Base-by-base conservation (phyloP, 225 moss, liverwort and hornwort species). In the Ulota crispa region DNA sequence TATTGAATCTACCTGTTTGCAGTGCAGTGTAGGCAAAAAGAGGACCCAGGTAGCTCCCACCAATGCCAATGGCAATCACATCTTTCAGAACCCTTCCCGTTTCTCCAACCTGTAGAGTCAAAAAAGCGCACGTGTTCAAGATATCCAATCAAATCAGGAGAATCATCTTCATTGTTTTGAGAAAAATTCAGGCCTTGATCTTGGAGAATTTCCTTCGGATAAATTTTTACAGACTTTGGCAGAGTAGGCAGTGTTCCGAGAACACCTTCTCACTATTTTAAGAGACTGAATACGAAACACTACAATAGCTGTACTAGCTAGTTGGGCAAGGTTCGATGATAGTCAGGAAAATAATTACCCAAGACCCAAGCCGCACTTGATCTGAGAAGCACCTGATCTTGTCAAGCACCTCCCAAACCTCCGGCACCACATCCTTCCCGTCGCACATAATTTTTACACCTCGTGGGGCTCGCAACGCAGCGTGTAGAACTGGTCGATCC, bases 321-420 rank as follows among this genome's bases (percentile, higher is more conserved):
- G 45, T 27, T 68, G 26, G 60, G 61, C 54, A 72, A 75, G 69
- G 30, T 64, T 73, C 7, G 37, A 74, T 56, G 9, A 8, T 34
- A 67, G 69, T 73, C 45, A 80, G 77, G 53, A 55, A 67, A 66
- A 73, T 54, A 82, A 85, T 85, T 85, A 99, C 99, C 99, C 96
- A 96, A 75, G 84, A 77, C 70, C 99, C 99, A 50, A 60, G 78
- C 55, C 99, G 91, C 89, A 99, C 93, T 89, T 90, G 77, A 37
- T 99, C 90, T 64, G 99, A 94, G 85, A 99, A 99, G 57, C 8
- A 63, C 70, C 85, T 88, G 69, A 99, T 94, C 81, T 93, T 91
- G 79, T 99, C 99, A 43, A 99, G 96, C 34, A 94, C 93, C 67
- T 96, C 94, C 92, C 96, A 99, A 53, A 99, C 99, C 39, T 93